Base-by-base conservation (phyloP, 129 eudicot species). In the Rutidosis leptorrhynchoides region DNA sequence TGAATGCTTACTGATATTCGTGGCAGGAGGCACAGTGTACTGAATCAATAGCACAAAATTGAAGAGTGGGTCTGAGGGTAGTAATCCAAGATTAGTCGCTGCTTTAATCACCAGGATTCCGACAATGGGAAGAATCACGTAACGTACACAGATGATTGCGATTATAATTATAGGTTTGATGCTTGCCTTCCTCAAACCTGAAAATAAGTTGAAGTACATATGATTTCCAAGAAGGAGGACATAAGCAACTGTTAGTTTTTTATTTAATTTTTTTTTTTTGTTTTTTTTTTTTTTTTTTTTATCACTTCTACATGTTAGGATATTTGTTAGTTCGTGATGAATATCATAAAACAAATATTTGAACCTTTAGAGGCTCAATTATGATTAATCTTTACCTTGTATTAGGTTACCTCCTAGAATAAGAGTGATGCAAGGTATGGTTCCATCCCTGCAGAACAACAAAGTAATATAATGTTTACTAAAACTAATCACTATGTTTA, bases 371-470 rank as follows among this genome's bases (percentile, higher is more conserved):
- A 1, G 2, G 7, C 2, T 35, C 33, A 17, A 74, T 30, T 23
- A n/a, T 30, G 15, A 22, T 37, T 16, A 15, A 40, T 32, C 1
- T 16, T 53, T 84, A 88, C 98, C 98, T 88, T 85, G 98, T 65
- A 76, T 77, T 23, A 92, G 91, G 79, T 88, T 92, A 75, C 96
- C 98, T 64, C 98, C 98, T 22, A 92, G 87, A 64, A 92, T 88
- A 71, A 92, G 95, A 53, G 87, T 92, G 77, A 85, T 83, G 76
- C 96, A 85, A 52, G 98, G 98, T 80, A 88, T 76, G 26, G 91
- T 85, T 74, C 85, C 96, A 57, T 74, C 83, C 72, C 96, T 92
- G 49, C 96, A 88, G 49, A 48, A 85, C 35, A 72, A 62, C 70
- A 61, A 68, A n/a, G 45, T 62, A 65, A 22, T 2, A 23, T 52